Evolutionary conservation across 352 stramenopile species (phyloP), one percentile per base, ranked within the genome.

Genomic region (Phytophthora pisi): DNA sequence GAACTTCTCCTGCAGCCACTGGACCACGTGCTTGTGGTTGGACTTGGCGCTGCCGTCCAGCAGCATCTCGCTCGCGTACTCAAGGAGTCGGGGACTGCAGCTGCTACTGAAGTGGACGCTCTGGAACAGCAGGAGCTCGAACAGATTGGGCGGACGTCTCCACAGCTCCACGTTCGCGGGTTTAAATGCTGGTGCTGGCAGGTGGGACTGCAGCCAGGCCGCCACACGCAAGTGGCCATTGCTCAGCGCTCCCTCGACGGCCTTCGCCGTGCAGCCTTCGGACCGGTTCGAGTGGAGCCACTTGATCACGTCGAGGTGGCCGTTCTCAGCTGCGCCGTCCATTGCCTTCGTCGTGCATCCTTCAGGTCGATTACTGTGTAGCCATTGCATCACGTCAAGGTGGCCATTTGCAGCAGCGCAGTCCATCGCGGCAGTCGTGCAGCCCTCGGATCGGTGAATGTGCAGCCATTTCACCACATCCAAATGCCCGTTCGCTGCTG

Each of bases 391-490:
- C 18, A 63, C 18, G 13, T 64, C 53, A 7, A 68, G 18, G 53
- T 68, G 53, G 45, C 53, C 61, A 20, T 68, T 68, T 24, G 61
- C 61, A 47, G 61, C 61, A 28, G 61, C 53, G 9, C 53, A 68
- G 26, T 68, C 61, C 53, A 68, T 68, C 18, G 61, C 61, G 26
- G 52, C 34, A 16, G 45, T 63, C 15, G 61, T 68, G 26, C 61
- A 68, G 8, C 61, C 61, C 56, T 64, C 61, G 2, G 53, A 64
- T 31, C 61, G 61, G 15, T 68, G 45, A 4, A 36, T 3, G n/a
- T 68, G 53, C 30, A 68, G 26, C 61, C 61, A 68, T n/a, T 64
- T 64, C 13, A 68, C 61, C 43, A 68, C 53, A 30, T 64, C 36
- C 3, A 69, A 28, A 23, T 69, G 34, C 1, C 61, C 61, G 30